Evolutionary conservation across 257 asterid species (phyloP).

Genomic region (Orobanche coerulescens): DNA sequence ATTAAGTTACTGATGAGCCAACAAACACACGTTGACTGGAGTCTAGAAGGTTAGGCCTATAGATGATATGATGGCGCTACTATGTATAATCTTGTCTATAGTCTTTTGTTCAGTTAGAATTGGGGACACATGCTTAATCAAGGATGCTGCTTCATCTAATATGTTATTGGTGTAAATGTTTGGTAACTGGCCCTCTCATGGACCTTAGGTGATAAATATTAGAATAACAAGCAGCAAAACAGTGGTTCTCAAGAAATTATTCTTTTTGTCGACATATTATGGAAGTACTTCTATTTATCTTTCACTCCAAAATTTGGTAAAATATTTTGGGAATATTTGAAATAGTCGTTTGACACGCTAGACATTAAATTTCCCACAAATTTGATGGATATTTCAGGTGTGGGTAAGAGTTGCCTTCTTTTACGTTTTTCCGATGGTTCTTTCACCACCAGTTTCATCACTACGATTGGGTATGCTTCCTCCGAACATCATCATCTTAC

Average conservation of each 20-base stretch:
- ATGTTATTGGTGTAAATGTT: not conserved
- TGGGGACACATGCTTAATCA: no score
- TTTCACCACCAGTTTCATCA: conserved; percentile 70
- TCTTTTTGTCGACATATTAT: not conserved
- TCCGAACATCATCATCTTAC: conserved; percentile 10
- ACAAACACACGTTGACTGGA: not conserved
- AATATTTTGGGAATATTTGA: not conserved
- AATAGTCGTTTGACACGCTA: not conserved
- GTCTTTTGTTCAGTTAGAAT: not conserved
- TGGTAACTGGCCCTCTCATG: not conserved
- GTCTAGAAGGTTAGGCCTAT: not conserved
- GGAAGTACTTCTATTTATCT: not conserved
- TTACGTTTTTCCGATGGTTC: conserved; percentile 89
- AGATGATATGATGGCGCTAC: conserved; percentile 1
- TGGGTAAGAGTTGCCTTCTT: conserved; percentile 99
- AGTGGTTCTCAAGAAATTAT: not conserved
- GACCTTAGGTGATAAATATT: not conserved
- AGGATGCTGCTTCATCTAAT: no score
- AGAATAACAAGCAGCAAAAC: not conserved
- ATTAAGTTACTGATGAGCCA: not conserved
- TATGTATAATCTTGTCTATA: not conserved
- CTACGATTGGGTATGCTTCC: conserved; percentile 70
- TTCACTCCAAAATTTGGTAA: not conserved
- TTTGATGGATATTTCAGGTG: conserved; percentile 46
- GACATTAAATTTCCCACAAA: conserved; percentile 22